phyloP scores from a whole-genome alignment of 1,284 basidiomycete genomes.

The Earliella scabrosa region DNA sequence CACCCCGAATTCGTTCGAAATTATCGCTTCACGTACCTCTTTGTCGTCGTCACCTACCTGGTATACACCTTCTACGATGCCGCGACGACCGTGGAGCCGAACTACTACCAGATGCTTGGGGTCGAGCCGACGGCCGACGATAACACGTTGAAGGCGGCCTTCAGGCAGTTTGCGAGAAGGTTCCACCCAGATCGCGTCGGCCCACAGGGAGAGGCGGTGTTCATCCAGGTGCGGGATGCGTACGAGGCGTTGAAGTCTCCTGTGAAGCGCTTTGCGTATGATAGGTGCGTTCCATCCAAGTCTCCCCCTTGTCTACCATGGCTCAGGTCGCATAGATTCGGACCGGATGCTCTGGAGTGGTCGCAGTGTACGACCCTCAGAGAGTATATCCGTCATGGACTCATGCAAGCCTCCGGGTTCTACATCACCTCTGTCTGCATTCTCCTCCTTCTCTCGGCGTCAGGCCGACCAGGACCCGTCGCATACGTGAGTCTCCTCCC shows the following conservation, averaged over 20 bases:
- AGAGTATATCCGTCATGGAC: conserved; percentile 76
- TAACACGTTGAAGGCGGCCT: conserved; percentile 69
- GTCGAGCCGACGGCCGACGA: conserved; percentile 67
- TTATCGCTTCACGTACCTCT: conserved; percentile 66
- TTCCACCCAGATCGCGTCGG: conserved; percentile 85
- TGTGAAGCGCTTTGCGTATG: conserved; percentile 83
- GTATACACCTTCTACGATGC: conserved; percentile 65
- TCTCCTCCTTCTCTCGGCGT: conserved; percentile 66
- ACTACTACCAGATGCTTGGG: conserved; percentile 79
- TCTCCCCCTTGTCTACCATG: neutral
- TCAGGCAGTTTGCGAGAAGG: conserved; percentile 72
- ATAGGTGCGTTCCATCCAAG: conserved; percentile 53
- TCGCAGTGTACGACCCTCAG: conserved; percentile 63
- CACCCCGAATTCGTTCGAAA: conserved; percentile 53
- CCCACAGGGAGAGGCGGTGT: conserved; percentile 61
- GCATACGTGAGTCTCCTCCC: conserved; percentile 62
- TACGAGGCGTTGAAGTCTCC: conserved; percentile 85
- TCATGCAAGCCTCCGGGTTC: conserved; percentile 70
- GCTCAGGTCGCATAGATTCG: conserved; percentile 58
- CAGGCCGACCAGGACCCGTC: conserved; percentile 63
- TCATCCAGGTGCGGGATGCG: conserved; percentile 76
- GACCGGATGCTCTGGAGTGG: conserved; percentile 74
- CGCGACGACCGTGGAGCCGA: conserved; percentile 58
- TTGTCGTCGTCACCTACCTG: conserved; percentile 73
- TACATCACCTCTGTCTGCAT: conserved; percentile 67